phyloP scores from a whole-genome alignment of 2,329 filamentous ascomycete species.

The Cladophialophora immunda region DNA sequence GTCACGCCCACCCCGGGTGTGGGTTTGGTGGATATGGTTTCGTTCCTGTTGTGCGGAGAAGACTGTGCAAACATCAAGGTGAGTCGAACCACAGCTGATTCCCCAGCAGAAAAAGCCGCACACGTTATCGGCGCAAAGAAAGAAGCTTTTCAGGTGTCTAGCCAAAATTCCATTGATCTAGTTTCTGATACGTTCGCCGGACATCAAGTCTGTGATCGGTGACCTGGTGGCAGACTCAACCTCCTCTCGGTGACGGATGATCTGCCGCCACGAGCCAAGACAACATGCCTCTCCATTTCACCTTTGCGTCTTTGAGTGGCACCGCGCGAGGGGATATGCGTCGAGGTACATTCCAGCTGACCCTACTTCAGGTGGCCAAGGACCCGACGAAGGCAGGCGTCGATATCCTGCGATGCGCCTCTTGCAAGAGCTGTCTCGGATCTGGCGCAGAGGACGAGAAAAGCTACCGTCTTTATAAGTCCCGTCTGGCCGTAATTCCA shows the following conservation, averaged over 20 bases:
- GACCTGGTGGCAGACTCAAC: constrained; percentile 31
- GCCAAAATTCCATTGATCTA: constrained; percentile 51
- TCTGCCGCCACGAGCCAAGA: constrained; percentile 40
- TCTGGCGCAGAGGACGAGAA: constrained; percentile 31
- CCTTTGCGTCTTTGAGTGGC: constrained; percentile 36
- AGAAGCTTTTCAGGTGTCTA: constrained; percentile 55
- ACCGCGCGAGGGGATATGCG: constrained; percentile 47
- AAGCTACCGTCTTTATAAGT: constrained; percentile 56
- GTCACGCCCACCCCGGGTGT: constrained; percentile 72
- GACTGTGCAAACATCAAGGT: constrained; percentile 67
- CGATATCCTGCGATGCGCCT: constrained; percentile 47
- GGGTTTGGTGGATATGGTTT: constrained; percentile 82
- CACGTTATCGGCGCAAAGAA: constrained; percentile 62
- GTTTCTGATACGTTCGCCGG: constrained; percentile 68
- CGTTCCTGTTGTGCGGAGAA: constrained; percentile 72
- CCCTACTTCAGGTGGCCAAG: constrained; percentile 18
- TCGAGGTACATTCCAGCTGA: constrained; percentile 48
- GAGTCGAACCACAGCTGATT: constrained; percentile 34
- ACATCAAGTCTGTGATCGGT: constrained; percentile 50
- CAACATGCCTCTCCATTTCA: constrained; percentile 35
- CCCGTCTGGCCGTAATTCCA: constrained; percentile 50
- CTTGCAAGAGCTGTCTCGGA: constrained; percentile 50
- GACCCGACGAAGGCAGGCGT: constrained; percentile 33
- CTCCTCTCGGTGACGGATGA: constrained; percentile 44
- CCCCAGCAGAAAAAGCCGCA: not conserved